Evolutionary conservation across 805 yeast species (phyloP).

Genomic region (Kazachstania psychrophila): DNA sequence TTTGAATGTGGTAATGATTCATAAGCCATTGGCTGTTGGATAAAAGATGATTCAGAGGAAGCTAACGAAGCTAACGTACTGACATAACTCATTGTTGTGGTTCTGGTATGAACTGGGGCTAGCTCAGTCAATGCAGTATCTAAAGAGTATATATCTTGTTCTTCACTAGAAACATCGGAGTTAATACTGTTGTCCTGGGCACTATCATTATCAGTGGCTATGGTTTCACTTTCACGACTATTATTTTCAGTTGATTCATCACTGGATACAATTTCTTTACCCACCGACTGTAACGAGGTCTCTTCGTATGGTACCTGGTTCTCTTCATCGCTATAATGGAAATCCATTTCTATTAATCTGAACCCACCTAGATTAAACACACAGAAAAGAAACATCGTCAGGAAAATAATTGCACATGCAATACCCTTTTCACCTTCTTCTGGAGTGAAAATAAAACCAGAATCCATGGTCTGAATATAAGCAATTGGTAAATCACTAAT

Average conservation of each 20-base stretch:
- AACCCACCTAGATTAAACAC: conserved; percentile 77
- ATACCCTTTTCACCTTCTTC: conserved; percentile 65
- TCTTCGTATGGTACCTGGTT: not conserved
- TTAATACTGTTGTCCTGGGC: no score
- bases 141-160: not conserved
- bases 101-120: conserved; percentile 3
- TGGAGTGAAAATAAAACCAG: conserved; percentile 48
- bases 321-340: conserved; percentile 31
- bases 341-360: conserved; percentile 61
- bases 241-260: no score
- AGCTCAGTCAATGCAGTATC: not conserved
- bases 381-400: conserved; percentile 53
- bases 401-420: conserved; percentile 71
- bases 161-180: no score
- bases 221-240: no score
- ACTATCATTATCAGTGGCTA: no score
- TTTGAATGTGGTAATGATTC: not conserved
- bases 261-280: no score
- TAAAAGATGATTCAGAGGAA: not conserved
- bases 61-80: conserved; percentile 1
- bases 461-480: conserved; percentile 57
- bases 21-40: conserved; percentile 1
- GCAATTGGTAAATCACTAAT: conserved; percentile 74
- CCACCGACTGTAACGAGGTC: no score
- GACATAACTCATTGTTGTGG: not conserved